phyloP scores from a whole-genome alignment of 2,329 filamentous ascomycete species.

The Fusarium sp. region DNA sequence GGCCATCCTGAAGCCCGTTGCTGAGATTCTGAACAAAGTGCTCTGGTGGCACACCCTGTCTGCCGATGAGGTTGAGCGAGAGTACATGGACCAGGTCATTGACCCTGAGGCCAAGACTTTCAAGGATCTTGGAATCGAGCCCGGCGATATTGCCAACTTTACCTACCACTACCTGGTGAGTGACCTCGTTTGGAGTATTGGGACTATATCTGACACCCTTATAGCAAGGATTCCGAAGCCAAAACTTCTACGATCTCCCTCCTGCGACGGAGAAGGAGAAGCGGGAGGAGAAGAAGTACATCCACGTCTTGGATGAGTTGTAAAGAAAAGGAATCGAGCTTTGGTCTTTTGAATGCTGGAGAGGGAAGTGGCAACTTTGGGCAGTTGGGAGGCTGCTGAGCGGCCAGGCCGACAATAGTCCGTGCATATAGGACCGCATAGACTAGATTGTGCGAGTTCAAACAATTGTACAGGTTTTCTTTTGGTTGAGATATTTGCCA shows the following conservation, averaged over 20 bases:
- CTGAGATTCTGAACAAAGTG: conserved; percentile 79
- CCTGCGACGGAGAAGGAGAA: conserved; percentile 95
- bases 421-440: conserved; percentile 50
- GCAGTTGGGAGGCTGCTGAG: conserved; percentile 19
- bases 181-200: conserved; percentile 20
- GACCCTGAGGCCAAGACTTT: conserved; percentile 95
- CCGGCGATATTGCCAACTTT: conserved; percentile 85
- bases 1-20: conserved; percentile 78
- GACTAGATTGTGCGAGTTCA: conserved; percentile 45
- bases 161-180: conserved; percentile 95
- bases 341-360: conserved; percentile 30
- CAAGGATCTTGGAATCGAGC: conserved; percentile 90
- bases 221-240: conserved; percentile 90
- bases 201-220: conserved; percentile 22
- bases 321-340: conserved; percentile 57
- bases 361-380: conserved; percentile 12
- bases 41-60: conserved; percentile 92
- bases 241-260: conserved; percentile 90
- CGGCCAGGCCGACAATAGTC: conserved; percentile 38
- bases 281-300: conserved; percentile 94
- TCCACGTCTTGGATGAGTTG: conserved; percentile 92
- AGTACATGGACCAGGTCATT: conserved; percentile 93
- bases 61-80: conserved; percentile 87
- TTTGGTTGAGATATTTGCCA: conserved; percentile 28
- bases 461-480: conserved; percentile 48